Evolutionary conservation across 192 early-diverging fungal genomes (phyloP).

Genomic region (Coemansia sp.): DNA sequence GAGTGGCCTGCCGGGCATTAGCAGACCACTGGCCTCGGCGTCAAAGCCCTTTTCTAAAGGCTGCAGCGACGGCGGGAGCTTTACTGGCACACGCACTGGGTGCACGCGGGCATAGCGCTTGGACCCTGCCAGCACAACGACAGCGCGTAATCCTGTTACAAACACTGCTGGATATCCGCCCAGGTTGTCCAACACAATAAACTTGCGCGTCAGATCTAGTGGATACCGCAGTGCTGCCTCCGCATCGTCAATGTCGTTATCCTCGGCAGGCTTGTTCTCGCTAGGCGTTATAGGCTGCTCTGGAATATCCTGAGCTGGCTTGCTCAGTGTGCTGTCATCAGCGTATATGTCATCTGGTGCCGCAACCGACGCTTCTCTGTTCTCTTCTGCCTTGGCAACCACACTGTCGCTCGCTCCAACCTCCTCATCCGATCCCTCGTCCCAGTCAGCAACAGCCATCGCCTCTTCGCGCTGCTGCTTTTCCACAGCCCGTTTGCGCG

Average conservation of each 20-base stretch:
- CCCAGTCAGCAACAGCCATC: constrained; percentile 35
- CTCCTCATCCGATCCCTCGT: constrained; percentile 35
- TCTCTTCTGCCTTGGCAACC: background rate
- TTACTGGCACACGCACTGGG: constrained; percentile 23
- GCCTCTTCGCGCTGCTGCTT: constrained; percentile 29
- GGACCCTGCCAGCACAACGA: constrained; percentile 31
- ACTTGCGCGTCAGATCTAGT: constrained; percentile 20
- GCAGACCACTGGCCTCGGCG: constrained; percentile 23
- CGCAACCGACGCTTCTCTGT: background rate
- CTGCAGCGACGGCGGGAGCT: constrained; percentile 25
- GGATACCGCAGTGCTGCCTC: constrained; percentile 6
- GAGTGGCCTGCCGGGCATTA: constrained; percentile 9
- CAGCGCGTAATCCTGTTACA: constrained; percentile 26
- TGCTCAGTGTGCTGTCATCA: background rate
- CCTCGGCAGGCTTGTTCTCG: background rate
- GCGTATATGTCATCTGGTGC: constrained; percentile 10
- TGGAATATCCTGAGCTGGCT: background rate
- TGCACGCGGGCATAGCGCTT: constrained; percentile 50
- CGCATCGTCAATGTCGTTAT: background rate
- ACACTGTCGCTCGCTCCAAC: background rate
- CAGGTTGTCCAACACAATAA: constrained; percentile 34
- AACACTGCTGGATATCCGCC: constrained; percentile 45
- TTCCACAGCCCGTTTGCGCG: constrained; percentile 13
- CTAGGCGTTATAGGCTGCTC: background rate
- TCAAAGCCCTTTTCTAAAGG: constrained; percentile 13